Percentiles rank a stretch among this genome's conserved stretches.
Evolutionary conservation across 176 grass and related monocot species (phyloP).

Genomic region (Coix lacrymajobi): DNA sequence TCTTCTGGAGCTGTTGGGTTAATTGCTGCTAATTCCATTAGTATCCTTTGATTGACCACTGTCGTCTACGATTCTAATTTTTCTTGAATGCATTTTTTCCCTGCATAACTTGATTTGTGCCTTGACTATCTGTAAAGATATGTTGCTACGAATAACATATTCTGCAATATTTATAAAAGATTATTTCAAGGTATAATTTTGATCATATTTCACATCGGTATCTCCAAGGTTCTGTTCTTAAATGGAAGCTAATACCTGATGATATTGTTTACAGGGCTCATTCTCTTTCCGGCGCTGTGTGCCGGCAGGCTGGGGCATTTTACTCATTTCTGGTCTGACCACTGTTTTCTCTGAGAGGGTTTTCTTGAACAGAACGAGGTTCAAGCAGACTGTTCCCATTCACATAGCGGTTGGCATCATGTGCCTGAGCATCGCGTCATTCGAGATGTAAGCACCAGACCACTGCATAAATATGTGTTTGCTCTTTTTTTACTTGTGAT

Average conservation of each 20-base stretch:
- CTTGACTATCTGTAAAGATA: slow-evolving; percentile 76
- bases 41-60: slow-evolving; percentile 62
- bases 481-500: not conserved
- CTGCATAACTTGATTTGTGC: slow-evolving; percentile 16
- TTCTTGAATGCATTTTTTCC: not conserved
- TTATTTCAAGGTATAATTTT: slow-evolving; percentile 76
- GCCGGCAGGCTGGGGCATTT: slow-evolving; percentile 68
- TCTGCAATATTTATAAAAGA: slow-evolving; percentile 76
- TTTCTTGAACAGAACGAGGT: slow-evolving; percentile 58
- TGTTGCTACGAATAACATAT: slow-evolving; percentile 76
- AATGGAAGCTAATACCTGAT: not conserved
- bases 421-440: slow-evolving; percentile 52
- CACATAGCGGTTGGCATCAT: slow-evolving; percentile 69
- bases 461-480: not conserved
- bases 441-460: slow-evolving; percentile 64
- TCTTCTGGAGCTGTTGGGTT: slow-evolving; percentile 78
- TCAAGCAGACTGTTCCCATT: slow-evolving; percentile 75
- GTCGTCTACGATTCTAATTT: slow-evolving; percentile 13
- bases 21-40: slow-evolving; percentile 86
- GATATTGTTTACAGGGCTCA: slow-evolving; percentile 38
- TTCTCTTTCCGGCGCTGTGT: slow-evolving; percentile 76
- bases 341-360: slow-evolving; percentile 73
- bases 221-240: not conserved
- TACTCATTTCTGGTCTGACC: slow-evolving; percentile 60
- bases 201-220: not conserved